These are phyloP conservation scores for Pythium dissotocum DNA, from an alignment of 352 stramenopile genomes.

Conservation along the genomic window DNA sequence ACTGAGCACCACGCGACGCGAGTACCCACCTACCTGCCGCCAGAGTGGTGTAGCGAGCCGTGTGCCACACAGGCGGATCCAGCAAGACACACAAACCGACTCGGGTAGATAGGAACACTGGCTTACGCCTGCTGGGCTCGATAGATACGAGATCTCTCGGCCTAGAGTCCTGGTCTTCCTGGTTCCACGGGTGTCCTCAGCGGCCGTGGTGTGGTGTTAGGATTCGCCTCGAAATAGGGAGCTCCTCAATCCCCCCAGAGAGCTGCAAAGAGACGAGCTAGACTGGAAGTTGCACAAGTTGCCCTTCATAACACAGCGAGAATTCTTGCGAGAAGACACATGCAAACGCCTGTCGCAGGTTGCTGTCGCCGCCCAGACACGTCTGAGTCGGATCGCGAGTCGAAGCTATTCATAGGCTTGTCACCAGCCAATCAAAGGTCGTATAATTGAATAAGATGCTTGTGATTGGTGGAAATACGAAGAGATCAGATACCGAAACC, in stretches of 20 bases:
- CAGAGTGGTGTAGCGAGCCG: not conserved
- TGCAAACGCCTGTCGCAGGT: not conserved
- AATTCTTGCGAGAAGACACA: too few relatives aligned
- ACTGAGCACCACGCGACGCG: not conserved
- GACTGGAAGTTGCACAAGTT: too few relatives aligned
- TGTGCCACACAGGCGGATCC: conserved; percentile 4
- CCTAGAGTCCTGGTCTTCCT: conserved; percentile 32
- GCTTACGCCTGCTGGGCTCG: not conserved
- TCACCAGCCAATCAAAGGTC: conserved; percentile 14
- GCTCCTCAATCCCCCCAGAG: not conserved
- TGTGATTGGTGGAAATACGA: conserved; percentile 21
- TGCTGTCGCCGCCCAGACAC: conserved; percentile 19
- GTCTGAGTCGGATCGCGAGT: conserved; percentile 27
- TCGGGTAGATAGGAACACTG: not conserved
- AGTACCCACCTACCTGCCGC: not conserved
- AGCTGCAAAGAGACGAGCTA: not conserved
- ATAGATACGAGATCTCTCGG: conserved; percentile 16
- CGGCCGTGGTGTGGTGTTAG: not conserved
- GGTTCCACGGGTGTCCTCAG: not conserved
- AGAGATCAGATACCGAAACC: conserved; percentile 23
- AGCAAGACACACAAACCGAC: not conserved
- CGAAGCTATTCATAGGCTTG: conserved; percentile 30
- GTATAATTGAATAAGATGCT: conserved; percentile 13
- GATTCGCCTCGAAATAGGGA: conserved; percentile 27
- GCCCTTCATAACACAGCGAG: too few relatives aligned